Conservation (phyloP, 1,284 basidiomycete genomes). For the Ceratobasidium sp. region DNA sequence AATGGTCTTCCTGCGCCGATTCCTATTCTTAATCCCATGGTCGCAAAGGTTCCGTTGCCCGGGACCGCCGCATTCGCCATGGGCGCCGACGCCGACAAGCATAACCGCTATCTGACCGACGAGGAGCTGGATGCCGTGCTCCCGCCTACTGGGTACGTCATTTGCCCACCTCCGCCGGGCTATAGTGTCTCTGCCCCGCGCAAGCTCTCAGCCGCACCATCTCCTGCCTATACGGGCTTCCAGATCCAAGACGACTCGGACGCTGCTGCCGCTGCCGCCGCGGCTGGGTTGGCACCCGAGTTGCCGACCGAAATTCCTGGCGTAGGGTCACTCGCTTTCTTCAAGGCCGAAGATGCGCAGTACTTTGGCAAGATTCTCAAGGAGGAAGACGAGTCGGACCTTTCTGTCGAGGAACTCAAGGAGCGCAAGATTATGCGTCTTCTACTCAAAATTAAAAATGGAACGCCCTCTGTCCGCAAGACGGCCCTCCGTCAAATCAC, state of each 20-base stretch:
- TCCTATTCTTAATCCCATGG: constrained; percentile 49
- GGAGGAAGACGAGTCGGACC: constrained; percentile 94
- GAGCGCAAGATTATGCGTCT: constrained; percentile 99
- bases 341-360: constrained; percentile 98
- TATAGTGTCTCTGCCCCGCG: constrained; percentile 87
- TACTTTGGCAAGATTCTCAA: constrained; percentile 98
- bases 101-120: constrained; percentile 94
- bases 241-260: constrained; percentile 96
- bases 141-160: constrained; percentile 88
- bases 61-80: constrained; percentile 51
- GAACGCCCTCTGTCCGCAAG: constrained; percentile 97
- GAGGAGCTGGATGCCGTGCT: constrained; percentile 95
- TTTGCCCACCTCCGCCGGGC: constrained; percentile 94
- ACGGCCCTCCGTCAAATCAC: constrained; percentile 98
- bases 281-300: constrained; percentile 92
- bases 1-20: constrained; percentile 53
- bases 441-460: constrained; percentile 99
- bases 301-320: constrained; percentile 99
- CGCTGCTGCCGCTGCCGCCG: constrained; percentile 86
- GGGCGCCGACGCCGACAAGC: constrained; percentile 76
- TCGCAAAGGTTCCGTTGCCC: constrained; percentile 50
- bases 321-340: constrained; percentile 96
- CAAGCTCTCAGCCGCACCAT: constrained; percentile 76
- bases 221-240: constrained; percentile 86
- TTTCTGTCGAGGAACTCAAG: constrained; percentile 98